phyloP scores from a whole-genome alignment of 352 stramenopile genomes.

The Globisporangium abappressorium region DNA sequence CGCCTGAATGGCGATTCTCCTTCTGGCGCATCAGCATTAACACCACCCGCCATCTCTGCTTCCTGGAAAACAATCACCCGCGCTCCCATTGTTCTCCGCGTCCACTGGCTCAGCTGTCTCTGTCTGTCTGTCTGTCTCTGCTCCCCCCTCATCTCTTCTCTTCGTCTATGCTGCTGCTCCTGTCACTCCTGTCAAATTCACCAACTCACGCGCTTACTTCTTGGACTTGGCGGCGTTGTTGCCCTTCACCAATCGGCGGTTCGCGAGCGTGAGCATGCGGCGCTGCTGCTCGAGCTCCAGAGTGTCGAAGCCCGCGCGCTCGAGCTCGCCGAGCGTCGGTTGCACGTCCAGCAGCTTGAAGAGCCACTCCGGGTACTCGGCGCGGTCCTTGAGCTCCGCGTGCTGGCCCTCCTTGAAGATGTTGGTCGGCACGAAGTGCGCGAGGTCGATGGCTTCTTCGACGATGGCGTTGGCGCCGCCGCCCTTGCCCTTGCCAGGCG shows the following conservation, averaged over 20 bases:
- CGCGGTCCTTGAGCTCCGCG: conserved; percentile 74
- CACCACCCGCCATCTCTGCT: not conserved
- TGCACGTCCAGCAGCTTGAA: conserved; percentile 77
- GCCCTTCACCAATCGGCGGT: conserved; percentile 65
- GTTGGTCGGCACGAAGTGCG: conserved; percentile 75
- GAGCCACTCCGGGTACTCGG: conserved; percentile 83
- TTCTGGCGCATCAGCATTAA: not conserved
- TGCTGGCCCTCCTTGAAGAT: conserved; percentile 84
- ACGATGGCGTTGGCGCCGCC: conserved; percentile 45
- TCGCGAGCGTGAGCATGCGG: conserved; percentile 72
- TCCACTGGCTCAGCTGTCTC: not conserved
- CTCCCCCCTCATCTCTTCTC: not conserved
- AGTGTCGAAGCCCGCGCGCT: conserved; percentile 79
- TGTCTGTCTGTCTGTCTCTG: not conserved
- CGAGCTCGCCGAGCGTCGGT: conserved; percentile 71
- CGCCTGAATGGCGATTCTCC: not conserved
- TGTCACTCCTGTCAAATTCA: conserved; percentile 2
- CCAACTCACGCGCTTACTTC: conserved; percentile 49
- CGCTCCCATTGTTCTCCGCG: not conserved
- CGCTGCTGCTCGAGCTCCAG: conserved; percentile 74
- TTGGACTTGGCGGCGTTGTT: conserved; percentile 84
- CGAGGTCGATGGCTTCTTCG: conserved; percentile 76
- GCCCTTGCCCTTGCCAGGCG: conserved; percentile 60
- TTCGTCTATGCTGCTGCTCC: not conserved
- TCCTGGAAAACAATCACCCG: conserved; percentile 1